phyloP scores from a whole-genome alignment of 192 early-diverging fungal genomes.

The Lobosporangium transversale region DNA sequence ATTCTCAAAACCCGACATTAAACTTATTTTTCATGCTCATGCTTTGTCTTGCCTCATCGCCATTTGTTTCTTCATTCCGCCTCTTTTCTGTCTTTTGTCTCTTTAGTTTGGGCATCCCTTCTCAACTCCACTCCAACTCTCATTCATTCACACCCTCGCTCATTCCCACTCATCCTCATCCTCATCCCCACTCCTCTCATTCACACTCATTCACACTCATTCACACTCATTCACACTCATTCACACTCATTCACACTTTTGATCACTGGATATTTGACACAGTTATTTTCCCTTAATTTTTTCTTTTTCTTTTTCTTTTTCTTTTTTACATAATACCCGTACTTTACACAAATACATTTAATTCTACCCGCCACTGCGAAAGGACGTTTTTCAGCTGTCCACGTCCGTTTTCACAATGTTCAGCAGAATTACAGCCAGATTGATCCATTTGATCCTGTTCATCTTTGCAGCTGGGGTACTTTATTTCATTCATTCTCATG shows the following conservation, averaged over 20 bases:
- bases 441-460: conserved; percentile 33
- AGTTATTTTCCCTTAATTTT: neutral
- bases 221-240: neutral
- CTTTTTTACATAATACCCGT: neutral
- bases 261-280: neutral
- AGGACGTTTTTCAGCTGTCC: neutral
- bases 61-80: neutral
- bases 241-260: neutral
- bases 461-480: conserved; percentile 37
- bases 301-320: neutral
- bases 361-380: neutral
- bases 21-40: neutral
- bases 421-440: conserved; percentile 18
- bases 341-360: too few relatives aligned
- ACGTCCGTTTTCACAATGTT: conserved; percentile 14
- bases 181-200: too few relatives aligned
- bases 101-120: neutral
- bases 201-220: too few relatives aligned
- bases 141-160: neutral
- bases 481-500: too few relatives aligned
- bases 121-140: neutral
- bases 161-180: too few relatives aligned
- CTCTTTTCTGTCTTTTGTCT: neutral
- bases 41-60: neutral
- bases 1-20: too few relatives aligned